phyloP scores from a whole-genome alignment of 2,329 filamentous ascomycete species.

The Cryoendolithus antarcticus region DNA sequence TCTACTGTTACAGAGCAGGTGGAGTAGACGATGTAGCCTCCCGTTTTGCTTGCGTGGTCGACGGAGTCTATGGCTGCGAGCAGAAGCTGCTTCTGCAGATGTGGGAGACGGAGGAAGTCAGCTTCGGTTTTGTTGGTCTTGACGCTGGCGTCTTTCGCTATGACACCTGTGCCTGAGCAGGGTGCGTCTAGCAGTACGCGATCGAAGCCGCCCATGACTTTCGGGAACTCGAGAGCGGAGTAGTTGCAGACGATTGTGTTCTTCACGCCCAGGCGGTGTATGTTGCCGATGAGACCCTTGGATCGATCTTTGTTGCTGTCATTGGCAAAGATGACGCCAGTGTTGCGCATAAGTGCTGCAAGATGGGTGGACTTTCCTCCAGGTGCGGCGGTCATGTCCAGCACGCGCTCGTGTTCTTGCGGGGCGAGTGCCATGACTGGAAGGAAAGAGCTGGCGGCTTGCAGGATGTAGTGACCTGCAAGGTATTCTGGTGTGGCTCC shows the following conservation, averaged over 20 bases:
- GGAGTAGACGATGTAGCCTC: constrained; percentile 91
- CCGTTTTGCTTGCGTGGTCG: constrained; percentile 81
- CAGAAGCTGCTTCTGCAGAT: constrained; percentile 88
- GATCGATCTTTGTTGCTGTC: constrained; percentile 87
- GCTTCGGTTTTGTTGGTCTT: constrained; percentile 97
- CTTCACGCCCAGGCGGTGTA: constrained; percentile 83
- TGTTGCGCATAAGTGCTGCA: constrained; percentile 96
- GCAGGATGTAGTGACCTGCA: constrained; percentile 92
- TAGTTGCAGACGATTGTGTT: constrained; percentile 95
- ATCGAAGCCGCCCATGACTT: constrained; percentile 90
- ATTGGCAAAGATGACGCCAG: constrained; percentile 89
- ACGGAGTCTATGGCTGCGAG: constrained; percentile 90
- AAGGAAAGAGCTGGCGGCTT: constrained; percentile 91
- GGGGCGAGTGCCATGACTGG: constrained; percentile 95
- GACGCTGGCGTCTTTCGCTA: constrained; percentile 88
- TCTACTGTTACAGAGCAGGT: constrained; percentile 92
- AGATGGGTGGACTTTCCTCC: constrained; percentile 95
- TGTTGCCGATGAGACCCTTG: constrained; percentile 96
- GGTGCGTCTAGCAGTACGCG: constrained; percentile 87
- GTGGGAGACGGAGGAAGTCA: constrained; percentile 86
- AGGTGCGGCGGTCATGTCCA: constrained; percentile 91
- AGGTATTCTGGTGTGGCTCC: constrained; percentile 96
- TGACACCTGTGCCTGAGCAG: constrained; percentile 93
- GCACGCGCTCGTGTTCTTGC: constrained; percentile 79
- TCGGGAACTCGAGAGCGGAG: constrained; percentile 86